Evolutionary conservation across 139 green algal genomes (phyloP).

Genomic region (Diplosphaera chodatii): DNA sequence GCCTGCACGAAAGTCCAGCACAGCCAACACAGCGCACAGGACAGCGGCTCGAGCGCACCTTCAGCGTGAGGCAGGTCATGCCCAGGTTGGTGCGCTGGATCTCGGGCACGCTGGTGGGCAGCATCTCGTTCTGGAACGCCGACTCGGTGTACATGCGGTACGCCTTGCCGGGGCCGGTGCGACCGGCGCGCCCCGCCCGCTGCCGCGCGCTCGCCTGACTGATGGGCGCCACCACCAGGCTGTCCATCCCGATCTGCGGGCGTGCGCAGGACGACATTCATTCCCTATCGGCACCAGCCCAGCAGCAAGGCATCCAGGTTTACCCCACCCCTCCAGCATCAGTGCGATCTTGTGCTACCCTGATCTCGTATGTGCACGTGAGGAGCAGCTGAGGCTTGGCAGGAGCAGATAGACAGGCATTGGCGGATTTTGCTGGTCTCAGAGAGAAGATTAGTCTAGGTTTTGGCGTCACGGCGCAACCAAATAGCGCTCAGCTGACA

Average conservation of each 20-base stretch:
- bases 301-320: no score
- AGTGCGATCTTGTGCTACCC: no score
- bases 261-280: no score
- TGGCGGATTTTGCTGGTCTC: no score
- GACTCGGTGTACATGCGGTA: slow-evolving; percentile 93
- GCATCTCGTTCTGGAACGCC: slow-evolving; percentile 87
- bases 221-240: slow-evolving; percentile 91
- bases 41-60: neutral
- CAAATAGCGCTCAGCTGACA: neutral
- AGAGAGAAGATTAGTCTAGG: neutral
- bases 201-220: slow-evolving; percentile 86
- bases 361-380: no score
- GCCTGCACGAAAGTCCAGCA: neutral
- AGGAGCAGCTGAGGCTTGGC: no score
- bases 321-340: no score
- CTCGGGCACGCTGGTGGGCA: slow-evolving; percentile 77
- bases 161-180: slow-evolving; percentile 95
- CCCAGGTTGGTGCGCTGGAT: slow-evolving; percentile 77
- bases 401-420: no score
- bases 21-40: neutral
- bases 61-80: slow-evolving; percentile 21
- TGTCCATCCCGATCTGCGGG: slow-evolving; percentile 85
- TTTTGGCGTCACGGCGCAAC: neutral
- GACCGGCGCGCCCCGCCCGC: slow-evolving; percentile 84
- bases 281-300: no score